Conservation (phyloP, 2,329 filamentous ascomycete species). For the Emericellopsis cladophorae region DNA sequence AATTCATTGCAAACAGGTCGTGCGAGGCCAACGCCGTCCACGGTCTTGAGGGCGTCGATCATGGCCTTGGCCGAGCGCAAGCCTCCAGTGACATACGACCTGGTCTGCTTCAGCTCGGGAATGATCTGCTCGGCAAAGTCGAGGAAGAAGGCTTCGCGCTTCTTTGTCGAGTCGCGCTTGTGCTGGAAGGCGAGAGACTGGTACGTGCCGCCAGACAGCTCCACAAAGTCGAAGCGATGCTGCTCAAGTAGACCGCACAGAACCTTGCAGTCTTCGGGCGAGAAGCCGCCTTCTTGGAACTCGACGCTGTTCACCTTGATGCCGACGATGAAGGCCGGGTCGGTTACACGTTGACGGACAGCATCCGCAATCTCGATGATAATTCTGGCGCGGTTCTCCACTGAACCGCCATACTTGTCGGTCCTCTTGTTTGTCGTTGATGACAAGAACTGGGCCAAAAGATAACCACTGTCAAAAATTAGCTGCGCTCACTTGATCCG, state of each 20-base stretch:
- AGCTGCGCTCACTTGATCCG: background rate
- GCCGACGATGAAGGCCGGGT: conserved; percentile 25
- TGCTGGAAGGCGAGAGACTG: conserved; percentile 36
- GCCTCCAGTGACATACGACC: conserved; percentile 46
- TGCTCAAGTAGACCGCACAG: conserved; percentile 32
- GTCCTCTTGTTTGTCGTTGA: conserved; percentile 34
- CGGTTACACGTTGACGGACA: conserved; percentile 15
- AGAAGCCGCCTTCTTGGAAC: conserved; percentile 41
- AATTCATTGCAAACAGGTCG: conserved; percentile 20
- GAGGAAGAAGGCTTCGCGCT: conserved; percentile 47
- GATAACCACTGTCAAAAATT: conserved; percentile 26
- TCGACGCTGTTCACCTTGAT: conserved; percentile 48
- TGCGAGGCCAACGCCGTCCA: conserved; percentile 48
- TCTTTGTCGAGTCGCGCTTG: conserved; percentile 38
- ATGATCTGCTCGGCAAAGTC: conserved; percentile 32
- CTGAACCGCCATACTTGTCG: conserved; percentile 30
- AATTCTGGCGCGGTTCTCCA: conserved; percentile 30
- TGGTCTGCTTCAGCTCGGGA: conserved; percentile 26
- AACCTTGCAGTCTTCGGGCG: conserved; percentile 33
- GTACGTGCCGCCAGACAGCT: conserved; percentile 48
- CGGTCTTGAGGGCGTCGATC: conserved; percentile 40
- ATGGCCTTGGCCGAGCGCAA: conserved; percentile 42
- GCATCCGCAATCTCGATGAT: conserved; percentile 27
- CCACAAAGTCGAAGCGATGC: conserved; percentile 42
- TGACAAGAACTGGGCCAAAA: conserved; percentile 39